Conservation (phyloP, 2,329 filamentous ascomycete species). For the Ascochyta rabiei region DNA sequence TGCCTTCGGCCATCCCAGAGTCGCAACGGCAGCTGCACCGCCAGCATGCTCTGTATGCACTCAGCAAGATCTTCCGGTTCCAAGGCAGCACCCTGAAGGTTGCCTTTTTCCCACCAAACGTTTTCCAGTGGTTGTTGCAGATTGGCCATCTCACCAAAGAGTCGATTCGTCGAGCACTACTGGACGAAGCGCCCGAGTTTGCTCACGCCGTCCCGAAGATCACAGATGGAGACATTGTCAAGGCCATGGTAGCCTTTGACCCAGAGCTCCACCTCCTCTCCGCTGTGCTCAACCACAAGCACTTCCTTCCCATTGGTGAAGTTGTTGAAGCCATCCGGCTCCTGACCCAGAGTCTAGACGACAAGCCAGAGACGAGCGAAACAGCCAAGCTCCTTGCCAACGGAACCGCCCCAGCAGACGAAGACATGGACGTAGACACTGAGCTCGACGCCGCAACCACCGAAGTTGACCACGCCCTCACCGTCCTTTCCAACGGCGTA, state of each 20-base stretch:
- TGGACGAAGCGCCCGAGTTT: slow-evolving; percentile 45
- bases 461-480: slow-evolving; percentile 71
- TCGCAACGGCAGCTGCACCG: slow-evolving; percentile 65
- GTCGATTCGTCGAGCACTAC: slow-evolving; percentile 52
- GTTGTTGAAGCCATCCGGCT: slow-evolving; percentile 69
- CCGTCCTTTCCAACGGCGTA: slow-evolving; percentile 69
- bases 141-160: slow-evolving; percentile 57
- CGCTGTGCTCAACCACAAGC: slow-evolving; percentile 66
- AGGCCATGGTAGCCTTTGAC: slow-evolving; percentile 68
- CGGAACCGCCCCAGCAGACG: slow-evolving; percentile 28
- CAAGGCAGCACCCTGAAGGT: slow-evolving; percentile 44
- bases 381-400: slow-evolving; percentile 51
- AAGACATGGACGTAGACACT: slow-evolving; percentile 43
- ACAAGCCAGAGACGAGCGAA: slow-evolving; percentile 34
- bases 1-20: slow-evolving; percentile 36
- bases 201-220: slow-evolving; percentile 55
- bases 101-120: slow-evolving; percentile 55
- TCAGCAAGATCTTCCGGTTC: slow-evolving; percentile 56
- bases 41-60: slow-evolving; percentile 65
- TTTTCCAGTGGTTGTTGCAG: slow-evolving; percentile 66
- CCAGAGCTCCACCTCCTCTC: slow-evolving; percentile 70
- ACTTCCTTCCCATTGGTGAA: slow-evolving; percentile 69
- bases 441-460: slow-evolving; percentile 50
- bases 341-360: slow-evolving; percentile 72
- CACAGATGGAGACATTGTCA: slow-evolving; percentile 66